Evolutionary conservation across 805 yeast species (phyloP), one percentile per base, ranked within the genome.

Genomic region (Pichia manshurica): DNA sequence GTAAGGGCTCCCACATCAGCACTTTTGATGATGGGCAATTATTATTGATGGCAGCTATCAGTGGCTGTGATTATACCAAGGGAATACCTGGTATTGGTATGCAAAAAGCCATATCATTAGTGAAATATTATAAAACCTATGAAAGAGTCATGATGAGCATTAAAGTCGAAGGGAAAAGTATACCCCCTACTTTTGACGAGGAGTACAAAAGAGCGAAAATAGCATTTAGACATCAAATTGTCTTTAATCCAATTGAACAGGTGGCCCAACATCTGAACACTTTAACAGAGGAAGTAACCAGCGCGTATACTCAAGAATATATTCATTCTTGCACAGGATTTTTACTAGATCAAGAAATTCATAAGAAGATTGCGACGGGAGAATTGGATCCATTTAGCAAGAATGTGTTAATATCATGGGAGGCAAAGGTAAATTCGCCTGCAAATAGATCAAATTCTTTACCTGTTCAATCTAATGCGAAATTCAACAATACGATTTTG

Each of bases 11-110:
- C 16, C 75, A 78, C 7, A 64, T 89, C 36, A 70, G 74, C 0
- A 58, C 69, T 5, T 72, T 82, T 55, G 62, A 73, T 19, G 75
- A 68, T 23, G 77, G 74, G 9, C 87, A 87, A 56, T 63, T 87
- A 45, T 72, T 93, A 41, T 71, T 81, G 37, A 77, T 87, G 66
- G 98, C 96, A 2, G 83, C 90, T 55, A 61, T 93, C 4, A 79
- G 96, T n/a, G 99, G 99, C 0, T 93, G 99, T 67, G 99, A 93
- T 64, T 93, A 93, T 60, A 87, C 96, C 0, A 79, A 79, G 46
- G 99, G 99, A 0, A 71, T 93, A 6, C 77, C 84, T 0, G 83
- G 84, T 2, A 73, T 91, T 15, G 99, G 99, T 0, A 71, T 89
- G 9, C 78, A 80, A 39, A 85, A 82, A 23, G 95, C 97, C 0